A percentile compares a stretch with the other conserved stretches of the same genome.
Evolutionary conservation across 1,284 basidiomycete species (phyloP).

Genomic region (Megacollybia platyphylla): DNA sequence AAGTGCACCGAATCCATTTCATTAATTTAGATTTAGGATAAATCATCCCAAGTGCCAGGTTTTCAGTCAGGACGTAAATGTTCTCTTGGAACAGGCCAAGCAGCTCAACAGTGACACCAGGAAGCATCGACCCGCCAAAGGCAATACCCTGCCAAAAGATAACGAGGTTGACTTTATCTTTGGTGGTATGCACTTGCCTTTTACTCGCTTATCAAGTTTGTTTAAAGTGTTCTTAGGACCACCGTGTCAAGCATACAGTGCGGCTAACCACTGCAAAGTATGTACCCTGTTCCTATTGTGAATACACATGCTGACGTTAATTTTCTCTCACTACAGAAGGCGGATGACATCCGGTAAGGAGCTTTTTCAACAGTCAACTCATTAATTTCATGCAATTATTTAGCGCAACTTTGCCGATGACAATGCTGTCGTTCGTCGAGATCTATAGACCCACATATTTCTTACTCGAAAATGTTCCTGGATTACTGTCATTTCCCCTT

Average conservation of each 20-base stretch:
- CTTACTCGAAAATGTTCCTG: conserved; percentile 58
- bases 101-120: conserved; percentile 23
- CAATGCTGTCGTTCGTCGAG: conserved; percentile 67
- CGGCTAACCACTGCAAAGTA: conserved; percentile 46
- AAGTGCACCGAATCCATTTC: background rate
- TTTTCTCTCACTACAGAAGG: conserved; percentile 23
- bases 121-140: conserved; percentile 18
- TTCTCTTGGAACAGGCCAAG: conserved; percentile 44
- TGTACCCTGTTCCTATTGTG: conserved; percentile 7
- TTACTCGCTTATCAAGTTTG: conserved; percentile 2
- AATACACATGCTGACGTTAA: background rate
- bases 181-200: conserved; percentile 33
- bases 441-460: conserved; percentile 50
- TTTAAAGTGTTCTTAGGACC: conserved; percentile 28
- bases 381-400: background rate
- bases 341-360: conserved; percentile 42
- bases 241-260: conserved; percentile 59
- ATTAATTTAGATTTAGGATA: conserved; percentile 18
- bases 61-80: conserved; percentile 52
- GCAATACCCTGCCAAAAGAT: conserved; percentile 36
- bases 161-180: conserved; percentile 59
- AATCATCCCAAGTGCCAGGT: conserved; percentile 47
- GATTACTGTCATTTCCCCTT: conserved; percentile 35
- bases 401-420: conserved; percentile 50
- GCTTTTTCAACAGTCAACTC: background rate